These are phyloP conservation scores for Agrostemma githago DNA, from an alignment of 148 eudicot species.

Conservation along the genomic window DNA sequence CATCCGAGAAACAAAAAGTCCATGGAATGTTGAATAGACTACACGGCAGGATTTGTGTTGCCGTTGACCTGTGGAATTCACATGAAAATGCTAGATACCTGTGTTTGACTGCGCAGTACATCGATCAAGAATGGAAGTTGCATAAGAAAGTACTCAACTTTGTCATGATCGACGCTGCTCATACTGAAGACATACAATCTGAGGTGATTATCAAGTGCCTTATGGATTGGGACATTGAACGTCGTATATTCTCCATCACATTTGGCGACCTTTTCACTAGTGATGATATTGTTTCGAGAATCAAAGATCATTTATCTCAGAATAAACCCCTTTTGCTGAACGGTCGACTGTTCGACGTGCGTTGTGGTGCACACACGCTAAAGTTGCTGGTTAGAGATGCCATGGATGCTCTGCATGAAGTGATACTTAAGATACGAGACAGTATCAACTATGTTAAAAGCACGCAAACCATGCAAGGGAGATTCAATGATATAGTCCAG, in stretches of 20 bases:
- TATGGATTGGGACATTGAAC: conserved; percentile 85
- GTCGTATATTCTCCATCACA: conserved; percentile 79
- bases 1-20: conserved; percentile 72
- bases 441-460: conserved; percentile 68
- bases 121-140: conserved; percentile 80
- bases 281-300: conserved; percentile 59
- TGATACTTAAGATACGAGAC: conserved; percentile 66
- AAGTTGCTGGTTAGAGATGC: conserved; percentile 70
- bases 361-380: conserved; percentile 63
- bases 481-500: conserved; percentile 71
- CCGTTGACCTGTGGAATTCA: conserved; percentile 81
- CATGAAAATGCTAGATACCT: conserved; percentile 66
- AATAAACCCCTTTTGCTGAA: conserved; percentile 74
- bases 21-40: conserved; percentile 46
- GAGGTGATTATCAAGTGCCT: conserved; percentile 79
- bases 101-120: conserved; percentile 74
- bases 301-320: conserved; percentile 77
- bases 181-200: conserved; percentile 76
- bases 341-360: conserved; percentile 74
- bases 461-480: conserved; percentile 60
- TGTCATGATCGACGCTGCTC: conserved; percentile 59
- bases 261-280: conserved; percentile 66
- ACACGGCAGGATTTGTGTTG: conserved; percentile 71
- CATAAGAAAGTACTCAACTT: conserved; percentile 81
- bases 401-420: conserved; percentile 57